phyloP scores from a whole-genome alignment of 257 asterid genomes.

The Lycium ferocissimum region DNA sequence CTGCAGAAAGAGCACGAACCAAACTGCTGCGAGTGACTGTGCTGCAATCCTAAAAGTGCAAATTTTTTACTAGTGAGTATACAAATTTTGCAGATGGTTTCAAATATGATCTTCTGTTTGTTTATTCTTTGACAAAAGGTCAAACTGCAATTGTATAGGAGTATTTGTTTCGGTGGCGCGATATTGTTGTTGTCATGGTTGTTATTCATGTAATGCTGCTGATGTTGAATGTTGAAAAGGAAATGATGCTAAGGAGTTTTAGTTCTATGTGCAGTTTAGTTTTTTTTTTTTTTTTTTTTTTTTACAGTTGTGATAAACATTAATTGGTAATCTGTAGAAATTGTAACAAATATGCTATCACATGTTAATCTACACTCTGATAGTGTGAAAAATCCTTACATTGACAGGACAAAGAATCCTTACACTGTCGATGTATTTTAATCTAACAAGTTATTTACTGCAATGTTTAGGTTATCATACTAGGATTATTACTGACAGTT shows the following conservation, averaged over 20 bases:
- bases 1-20: constrained; percentile 73
- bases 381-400: neutral
- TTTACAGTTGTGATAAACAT: neutral
- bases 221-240: neutral
- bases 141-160: neutral
- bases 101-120: constrained; percentile 2
- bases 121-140: neutral
- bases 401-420: too few relatives aligned
- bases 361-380: neutral
- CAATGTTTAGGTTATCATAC: too few relatives aligned
- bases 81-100: neutral
- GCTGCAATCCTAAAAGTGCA: neutral
- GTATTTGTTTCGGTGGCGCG: neutral
- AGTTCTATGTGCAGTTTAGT: neutral
- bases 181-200: neutral
- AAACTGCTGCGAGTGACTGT: constrained; percentile 71
- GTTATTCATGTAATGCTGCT: neutral
- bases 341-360: neutral
- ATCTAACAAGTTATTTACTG: too few relatives aligned
- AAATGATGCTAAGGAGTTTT: neutral
- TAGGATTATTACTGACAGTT: too few relatives aligned
- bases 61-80: neutral
- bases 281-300: too few relatives aligned
- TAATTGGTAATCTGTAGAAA: too few relatives aligned
- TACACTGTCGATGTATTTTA: too few relatives aligned